Evolutionary conservation across 108 stramenopile species (phyloP), one percentile per base, ranked within the genome.

Genomic region (Nitzschia putrida): DNA sequence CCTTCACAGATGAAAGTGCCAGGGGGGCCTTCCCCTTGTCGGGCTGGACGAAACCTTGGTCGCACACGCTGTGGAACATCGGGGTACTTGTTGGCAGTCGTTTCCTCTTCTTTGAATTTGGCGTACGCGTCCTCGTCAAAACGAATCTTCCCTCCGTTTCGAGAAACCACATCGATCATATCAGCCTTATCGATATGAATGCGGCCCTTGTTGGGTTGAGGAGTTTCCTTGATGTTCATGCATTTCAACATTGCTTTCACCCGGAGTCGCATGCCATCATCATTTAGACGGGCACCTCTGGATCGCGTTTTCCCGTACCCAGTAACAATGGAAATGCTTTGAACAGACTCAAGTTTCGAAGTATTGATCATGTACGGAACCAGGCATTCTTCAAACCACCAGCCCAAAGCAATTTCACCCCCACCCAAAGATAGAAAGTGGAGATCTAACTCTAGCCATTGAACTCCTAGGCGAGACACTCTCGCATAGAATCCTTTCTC

Each of bases 301-400:
- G 83, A 77, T 13, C 92, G 80, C 21, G 89, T 91, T 58, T 89
- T 90, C 54, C 92, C 92, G 65, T 94, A 94, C n/a, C 92, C 92
- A 14, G 92, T 94, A 29, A 94, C 92, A 77, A 94, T 94, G 23
- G 85, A 85, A 61, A 94, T 94, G 26, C 88, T 83, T 50, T 83
- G 84, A 20, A 94, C 87, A 53, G 77, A 75, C 53, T 84, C 79
- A 7, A 94, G 84, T 69, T 83, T 85, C 16, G 83, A 83, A 49
- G 81, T 86, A 44, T 91, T 81, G 9, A 81, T 75, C 1, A 94
- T 61, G 64, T 87, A 90, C 3, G 89, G 90, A 9, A 89, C 86
- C 23, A 94, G 76, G 55, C 92, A 88, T 61, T 94, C 88, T 44
- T 91, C 90, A 63, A 94, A 90, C 89, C 89, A 94, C 92, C 92